These are phyloP conservation scores for Beauveria sp. DNA, from an alignment of 2,329 filamentous ascomycete genomes.

Conservation along the genomic window DNA sequence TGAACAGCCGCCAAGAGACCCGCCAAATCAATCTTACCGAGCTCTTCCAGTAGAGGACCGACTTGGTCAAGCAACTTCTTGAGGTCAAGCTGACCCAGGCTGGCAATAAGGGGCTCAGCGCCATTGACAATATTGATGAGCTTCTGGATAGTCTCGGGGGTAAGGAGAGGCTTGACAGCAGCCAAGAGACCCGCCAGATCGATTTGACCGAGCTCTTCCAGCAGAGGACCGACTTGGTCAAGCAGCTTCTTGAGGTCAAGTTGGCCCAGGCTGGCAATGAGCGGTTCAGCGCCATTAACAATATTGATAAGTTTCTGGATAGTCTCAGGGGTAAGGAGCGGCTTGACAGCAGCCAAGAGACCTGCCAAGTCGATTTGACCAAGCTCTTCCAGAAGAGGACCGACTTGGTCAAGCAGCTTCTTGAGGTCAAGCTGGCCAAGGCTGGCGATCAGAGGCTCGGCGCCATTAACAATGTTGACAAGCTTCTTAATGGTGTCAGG, in stretches of 20 bases:
- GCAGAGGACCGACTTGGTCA: constrained; percentile 16
- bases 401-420: too few relatives aligned
- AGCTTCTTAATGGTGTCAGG: constrained; percentile 23
- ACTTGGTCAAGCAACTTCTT: constrained; percentile 16
- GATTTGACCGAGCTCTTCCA: constrained; percentile 19
- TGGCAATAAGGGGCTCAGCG: constrained; percentile 15
- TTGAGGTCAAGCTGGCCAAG: too few relatives aligned
- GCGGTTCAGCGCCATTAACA: background rate
- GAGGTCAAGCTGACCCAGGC: constrained; percentile 16
- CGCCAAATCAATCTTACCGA: constrained; percentile 22
- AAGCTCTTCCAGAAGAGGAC: too few relatives aligned
- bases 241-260: constrained; percentile 13
- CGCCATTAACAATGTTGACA: constrained; percentile 21
- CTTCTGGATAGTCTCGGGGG: constrained; percentile 21
- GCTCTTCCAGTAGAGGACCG: constrained; percentile 21
- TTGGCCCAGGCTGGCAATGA: constrained; percentile 6
- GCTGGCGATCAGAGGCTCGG: too few relatives aligned
- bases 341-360: constrained; percentile 14
- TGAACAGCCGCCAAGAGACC: constrained; percentile 24
- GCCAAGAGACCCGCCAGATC: constrained; percentile 22
- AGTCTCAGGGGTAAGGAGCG: constrained; percentile 4
- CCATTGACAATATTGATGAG: constrained; percentile 15
- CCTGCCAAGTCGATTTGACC: background rate
- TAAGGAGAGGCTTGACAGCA: constrained; percentile 27
- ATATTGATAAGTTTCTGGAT: constrained; percentile 16